Evolutionary conservation across 805 yeast genomes (phyloP).

Genomic region (Tetrapisispora taiwanensis): DNA sequence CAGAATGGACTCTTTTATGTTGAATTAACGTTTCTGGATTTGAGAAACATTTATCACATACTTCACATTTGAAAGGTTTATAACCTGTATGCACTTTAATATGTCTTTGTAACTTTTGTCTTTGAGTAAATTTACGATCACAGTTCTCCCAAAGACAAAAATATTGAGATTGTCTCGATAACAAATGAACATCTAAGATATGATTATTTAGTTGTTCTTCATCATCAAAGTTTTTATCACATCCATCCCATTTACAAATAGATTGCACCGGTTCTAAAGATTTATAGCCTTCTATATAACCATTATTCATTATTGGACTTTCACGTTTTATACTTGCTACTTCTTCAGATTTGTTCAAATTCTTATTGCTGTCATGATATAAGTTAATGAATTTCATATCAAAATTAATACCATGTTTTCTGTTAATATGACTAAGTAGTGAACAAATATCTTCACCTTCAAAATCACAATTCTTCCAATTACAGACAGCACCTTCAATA

Average conservation of each 20-base stretch:
- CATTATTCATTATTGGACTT: too few species aligned
- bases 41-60: conserved; percentile 65
- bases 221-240: conserved; percentile 40
- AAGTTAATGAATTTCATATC: conserved; percentile 21
- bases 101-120: conserved; percentile 81
- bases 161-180: conserved; percentile 61
- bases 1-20: conserved; percentile 77
- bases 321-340: too few species aligned
- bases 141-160: conserved; percentile 75
- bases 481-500: conserved; percentile 35
- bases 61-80: conserved; percentile 63
- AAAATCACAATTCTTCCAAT: conserved; percentile 67
- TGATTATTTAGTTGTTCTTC: conserved; percentile 65
- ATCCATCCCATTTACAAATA: conserved; percentile 31
- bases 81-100: conserved; percentile 79
- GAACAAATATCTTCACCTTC: conserved; percentile 41
- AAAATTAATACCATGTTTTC: conserved; percentile 33
- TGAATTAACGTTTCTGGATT: conserved; percentile 69
- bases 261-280: too few species aligned
- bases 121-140: conserved; percentile 60
- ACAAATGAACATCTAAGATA: conserved; percentile 56
- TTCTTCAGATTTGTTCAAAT: too few species aligned
- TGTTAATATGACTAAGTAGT: conserved; percentile 51
- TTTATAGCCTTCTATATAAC: neutral
- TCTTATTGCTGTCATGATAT: neutral